Evolutionary conservation across 2,329 filamentous ascomycete genomes (phyloP).

Genomic region (Mycogone perniciosa): DNA sequence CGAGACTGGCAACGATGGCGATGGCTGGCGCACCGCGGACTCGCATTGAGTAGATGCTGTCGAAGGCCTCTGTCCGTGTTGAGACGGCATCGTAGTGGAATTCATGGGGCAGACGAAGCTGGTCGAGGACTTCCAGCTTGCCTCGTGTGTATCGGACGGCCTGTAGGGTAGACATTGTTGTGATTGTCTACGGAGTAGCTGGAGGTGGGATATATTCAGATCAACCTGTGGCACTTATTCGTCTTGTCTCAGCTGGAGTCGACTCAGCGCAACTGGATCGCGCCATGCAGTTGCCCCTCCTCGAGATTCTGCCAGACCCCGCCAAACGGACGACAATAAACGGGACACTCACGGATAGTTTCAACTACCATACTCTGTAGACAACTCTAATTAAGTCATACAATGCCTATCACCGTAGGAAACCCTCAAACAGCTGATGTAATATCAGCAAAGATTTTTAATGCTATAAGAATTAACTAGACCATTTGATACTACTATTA

Average conservation of each 20-base stretch:
- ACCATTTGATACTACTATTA: too few relatives aligned
- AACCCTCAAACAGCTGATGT: too few relatives aligned
- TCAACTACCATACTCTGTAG: too few relatives aligned
- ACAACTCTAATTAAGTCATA: too few relatives aligned
- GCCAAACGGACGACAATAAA: constrained; percentile 15
- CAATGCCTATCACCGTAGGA: too few relatives aligned
- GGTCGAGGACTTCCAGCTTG: constrained; percentile 70
- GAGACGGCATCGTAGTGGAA: constrained; percentile 70
- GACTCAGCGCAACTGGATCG: not conserved
- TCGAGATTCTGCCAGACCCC: constrained; percentile 29
- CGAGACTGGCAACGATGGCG: constrained; percentile 90
- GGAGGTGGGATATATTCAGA: not conserved
- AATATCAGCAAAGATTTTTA: too few relatives aligned
- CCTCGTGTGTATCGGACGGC: constrained; percentile 72
- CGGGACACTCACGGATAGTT: not conserved
- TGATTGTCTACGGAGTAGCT: not conserved
- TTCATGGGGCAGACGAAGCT: constrained; percentile 74
- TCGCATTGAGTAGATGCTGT: constrained; percentile 75
- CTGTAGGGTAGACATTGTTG: constrained; percentile 54
- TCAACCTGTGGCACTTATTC: not conserved
- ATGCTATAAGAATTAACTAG: too few relatives aligned
- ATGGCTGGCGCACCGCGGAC: constrained; percentile 84
- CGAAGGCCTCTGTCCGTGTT: constrained; percentile 68
- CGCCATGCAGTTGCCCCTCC: constrained; percentile 16
- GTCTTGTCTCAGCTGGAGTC: constrained; percentile 5